Percentiles rank a stretch among this genome's conserved stretches.
phyloP scores from a whole-genome alignment of 2,329 filamentous ascomycete species.

The Trichophyton simii region DNA sequence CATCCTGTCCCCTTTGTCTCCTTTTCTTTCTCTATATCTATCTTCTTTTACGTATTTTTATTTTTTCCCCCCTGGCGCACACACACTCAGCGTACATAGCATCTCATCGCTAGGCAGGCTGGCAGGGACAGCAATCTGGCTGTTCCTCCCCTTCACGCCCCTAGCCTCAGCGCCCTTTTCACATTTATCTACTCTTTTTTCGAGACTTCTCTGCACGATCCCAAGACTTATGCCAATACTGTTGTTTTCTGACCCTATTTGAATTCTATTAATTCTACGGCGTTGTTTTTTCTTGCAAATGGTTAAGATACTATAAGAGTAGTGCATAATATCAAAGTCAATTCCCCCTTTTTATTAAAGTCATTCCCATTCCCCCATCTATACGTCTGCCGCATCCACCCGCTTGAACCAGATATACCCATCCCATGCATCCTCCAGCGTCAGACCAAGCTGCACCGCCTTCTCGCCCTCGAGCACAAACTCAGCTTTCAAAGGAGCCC shows the following conservation, averaged over 20 bases:
- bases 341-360: neutral
- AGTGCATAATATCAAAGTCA: neutral
- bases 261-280: neutral
- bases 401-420: constrained; percentile 16
- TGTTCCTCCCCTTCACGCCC: too few species aligned
- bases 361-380: neutral
- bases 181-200: too few species aligned
- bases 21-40: neutral
- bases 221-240: constrained; percentile 1
- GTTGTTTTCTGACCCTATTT: neutral
- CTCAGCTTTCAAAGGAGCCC: constrained; percentile 12
- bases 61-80: neutral
- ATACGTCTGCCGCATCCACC: too few species aligned
- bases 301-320: neutral
- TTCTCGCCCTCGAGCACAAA: constrained; percentile 15
- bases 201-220: neutral
- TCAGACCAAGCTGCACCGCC: constrained; percentile 15
- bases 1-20: constrained; percentile 10
- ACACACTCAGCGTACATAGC: constrained; percentile 2
- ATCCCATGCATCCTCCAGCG: constrained; percentile 16
- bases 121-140: neutral
- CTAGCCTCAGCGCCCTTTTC: too few species aligned
- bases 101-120: neutral
- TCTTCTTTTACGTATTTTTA: constrained; percentile 1
- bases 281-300: neutral